These are phyloP conservation scores for Colletotrichum caudatum DNA, from an alignment of 2,329 filamentous ascomycete genomes.

Conservation along the genomic window DNA sequence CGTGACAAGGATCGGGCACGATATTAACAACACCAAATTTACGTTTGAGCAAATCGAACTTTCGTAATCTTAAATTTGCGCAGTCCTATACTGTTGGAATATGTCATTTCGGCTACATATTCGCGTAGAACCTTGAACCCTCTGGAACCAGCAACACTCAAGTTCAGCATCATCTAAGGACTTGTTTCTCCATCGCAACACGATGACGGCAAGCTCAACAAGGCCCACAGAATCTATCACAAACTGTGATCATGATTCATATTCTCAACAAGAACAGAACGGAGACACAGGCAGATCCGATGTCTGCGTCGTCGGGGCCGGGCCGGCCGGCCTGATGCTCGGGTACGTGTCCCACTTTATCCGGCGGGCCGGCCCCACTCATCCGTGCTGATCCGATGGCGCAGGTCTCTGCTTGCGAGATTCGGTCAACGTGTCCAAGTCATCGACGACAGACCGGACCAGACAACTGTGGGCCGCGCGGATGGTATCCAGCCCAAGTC, in stretches of 20 bases:
- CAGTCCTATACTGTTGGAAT: background rate
- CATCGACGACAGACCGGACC: constrained; percentile 23
- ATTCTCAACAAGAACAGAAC: background rate
- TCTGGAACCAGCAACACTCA: background rate
- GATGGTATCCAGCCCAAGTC: constrained; percentile 34
- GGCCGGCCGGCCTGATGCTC: constrained; percentile 37
- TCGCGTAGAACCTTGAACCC: background rate
- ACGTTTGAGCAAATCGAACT: background rate
- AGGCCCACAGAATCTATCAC: background rate
- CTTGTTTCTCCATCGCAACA: background rate
- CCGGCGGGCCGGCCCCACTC: background rate
- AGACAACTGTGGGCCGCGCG: constrained; percentile 25
- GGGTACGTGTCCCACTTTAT: constrained; percentile 25
- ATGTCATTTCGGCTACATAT: background rate
- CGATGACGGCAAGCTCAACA: constrained; percentile 25
- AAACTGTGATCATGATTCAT: background rate
- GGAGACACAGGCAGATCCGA: constrained; percentile 5
- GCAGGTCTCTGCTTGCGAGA: constrained; percentile 25
- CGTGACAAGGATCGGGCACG: background rate
- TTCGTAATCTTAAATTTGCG: background rate
- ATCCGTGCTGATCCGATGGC: background rate
- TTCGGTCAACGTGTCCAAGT: constrained; percentile 31
- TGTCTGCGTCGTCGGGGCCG: constrained; percentile 34
- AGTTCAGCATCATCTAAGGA: background rate
- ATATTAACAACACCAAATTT: background rate